Evolutionary conservation across 169 alveolate species (phyloP).

Genomic region (Plasmodium knowlesi): DNA sequence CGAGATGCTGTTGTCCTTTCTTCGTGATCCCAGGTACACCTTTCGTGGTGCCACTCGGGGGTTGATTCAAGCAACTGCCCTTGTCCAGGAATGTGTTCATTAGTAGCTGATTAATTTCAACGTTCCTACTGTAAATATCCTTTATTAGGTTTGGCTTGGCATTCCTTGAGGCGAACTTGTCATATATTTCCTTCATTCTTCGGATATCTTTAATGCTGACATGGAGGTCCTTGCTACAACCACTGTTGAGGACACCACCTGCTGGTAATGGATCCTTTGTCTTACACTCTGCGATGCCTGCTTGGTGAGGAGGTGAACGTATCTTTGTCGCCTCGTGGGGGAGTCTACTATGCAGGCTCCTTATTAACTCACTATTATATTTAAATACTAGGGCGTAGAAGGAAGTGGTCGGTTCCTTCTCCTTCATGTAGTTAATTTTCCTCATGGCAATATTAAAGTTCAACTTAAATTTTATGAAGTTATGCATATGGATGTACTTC

Average conservation of each 20-base stretch:
- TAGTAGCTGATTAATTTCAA: background rate
- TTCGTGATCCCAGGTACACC: background rate
- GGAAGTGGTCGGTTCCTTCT: background rate
- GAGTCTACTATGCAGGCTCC: background rate
- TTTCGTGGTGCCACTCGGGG: background rate
- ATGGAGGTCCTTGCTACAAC: background rate
- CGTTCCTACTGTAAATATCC: background rate
- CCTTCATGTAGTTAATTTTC: conserved; percentile 21
- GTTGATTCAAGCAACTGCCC: background rate
- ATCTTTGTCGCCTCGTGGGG: background rate
- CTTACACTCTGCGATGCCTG: background rate
- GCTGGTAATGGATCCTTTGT: background rate
- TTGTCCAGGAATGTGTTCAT: background rate
- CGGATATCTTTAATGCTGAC: background rate
- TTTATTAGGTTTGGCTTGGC: background rate
- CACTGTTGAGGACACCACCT: too few relatives aligned
- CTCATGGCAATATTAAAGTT: conserved; percentile 49
- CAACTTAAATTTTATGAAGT: conserved; percentile 37
- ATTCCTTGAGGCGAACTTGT: background rate
- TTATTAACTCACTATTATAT: conserved; percentile 11
- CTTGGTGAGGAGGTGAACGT: background rate
- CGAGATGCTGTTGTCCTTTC: background rate
- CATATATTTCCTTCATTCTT: background rate
- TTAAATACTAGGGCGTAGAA: conserved; percentile 30
- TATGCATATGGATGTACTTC: conserved; percentile 15